phyloP scores from a whole-genome alignment of 2,329 filamentous ascomycete genomes.

The Corniculantispora saksenae region DNA sequence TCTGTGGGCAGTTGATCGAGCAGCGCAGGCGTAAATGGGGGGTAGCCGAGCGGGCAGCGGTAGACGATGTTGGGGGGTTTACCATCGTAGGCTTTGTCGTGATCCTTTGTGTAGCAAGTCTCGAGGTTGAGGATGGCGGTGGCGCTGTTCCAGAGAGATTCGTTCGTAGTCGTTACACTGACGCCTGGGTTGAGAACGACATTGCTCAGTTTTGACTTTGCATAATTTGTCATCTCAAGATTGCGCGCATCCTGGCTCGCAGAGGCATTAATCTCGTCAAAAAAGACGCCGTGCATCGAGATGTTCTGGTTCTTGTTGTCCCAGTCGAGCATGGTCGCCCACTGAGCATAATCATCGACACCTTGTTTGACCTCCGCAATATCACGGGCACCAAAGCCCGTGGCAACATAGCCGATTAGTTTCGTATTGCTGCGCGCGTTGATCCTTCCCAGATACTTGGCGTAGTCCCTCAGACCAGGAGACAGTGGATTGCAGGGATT shows the following conservation, averaged over 20 bases:
- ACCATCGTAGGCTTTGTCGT: constrained; percentile 1
- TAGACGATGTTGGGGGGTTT: background rate
- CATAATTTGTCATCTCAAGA: background rate
- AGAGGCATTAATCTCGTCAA: constrained; percentile 11
- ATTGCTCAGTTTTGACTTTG: background rate
- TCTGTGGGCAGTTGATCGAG: constrained; percentile 1
- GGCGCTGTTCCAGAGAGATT: background rate
- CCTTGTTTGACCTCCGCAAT: background rate
- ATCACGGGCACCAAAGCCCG: background rate
- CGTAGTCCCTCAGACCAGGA: background rate
- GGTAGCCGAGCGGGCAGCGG: constrained; percentile 8
- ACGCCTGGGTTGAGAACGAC: constrained; percentile 10
- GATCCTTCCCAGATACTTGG: background rate
- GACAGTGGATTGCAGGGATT: background rate
- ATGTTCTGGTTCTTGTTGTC: background rate
- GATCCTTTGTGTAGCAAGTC: constrained; percentile 13
- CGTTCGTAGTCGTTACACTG: background rate
- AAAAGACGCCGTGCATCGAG: constrained; percentile 13
- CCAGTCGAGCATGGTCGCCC: constrained; percentile 5
- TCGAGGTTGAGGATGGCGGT: constrained; percentile 9
- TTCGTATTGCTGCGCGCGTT: background rate
- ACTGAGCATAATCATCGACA: background rate
- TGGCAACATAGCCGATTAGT: constrained; percentile 5
- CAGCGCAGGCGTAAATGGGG: background rate
- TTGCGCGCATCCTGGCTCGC: background rate